phyloP scores from a whole-genome alignment of 2,329 filamentous ascomycete genomes.

The Ascochyta lentis region DNA sequence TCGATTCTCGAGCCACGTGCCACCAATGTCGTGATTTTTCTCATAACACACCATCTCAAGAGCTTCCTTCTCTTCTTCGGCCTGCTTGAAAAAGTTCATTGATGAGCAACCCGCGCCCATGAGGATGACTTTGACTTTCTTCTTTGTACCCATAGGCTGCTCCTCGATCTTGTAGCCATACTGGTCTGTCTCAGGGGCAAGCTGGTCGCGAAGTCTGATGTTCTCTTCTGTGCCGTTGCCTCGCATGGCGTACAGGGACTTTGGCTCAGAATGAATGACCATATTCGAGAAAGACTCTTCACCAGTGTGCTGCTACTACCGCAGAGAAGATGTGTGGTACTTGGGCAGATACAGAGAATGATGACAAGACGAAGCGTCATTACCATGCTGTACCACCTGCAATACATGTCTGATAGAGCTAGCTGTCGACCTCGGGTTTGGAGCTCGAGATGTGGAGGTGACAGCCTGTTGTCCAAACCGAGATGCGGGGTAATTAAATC shows the following conservation, averaged over 20 bases:
- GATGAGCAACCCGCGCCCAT: constrained; percentile 54
- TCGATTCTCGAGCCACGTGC: constrained; percentile 52
- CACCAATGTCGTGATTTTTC: constrained; percentile 49
- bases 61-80: constrained; percentile 52
- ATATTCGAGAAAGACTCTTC: constrained; percentile 5
- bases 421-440: constrained; percentile 14
- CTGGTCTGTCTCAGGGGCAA: constrained; percentile 47
- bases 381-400: too few relatives aligned
- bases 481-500: constrained; percentile 11
- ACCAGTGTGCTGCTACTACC: not conserved
- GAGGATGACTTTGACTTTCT: constrained; percentile 49
- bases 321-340: not conserved
- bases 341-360: not conserved
- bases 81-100: constrained; percentile 53
- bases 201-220: constrained; percentile 34
- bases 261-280: constrained; percentile 30
- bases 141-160: constrained; percentile 53
- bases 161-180: constrained; percentile 53
- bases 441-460: constrained; percentile 9
- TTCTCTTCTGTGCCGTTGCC: constrained; percentile 36
- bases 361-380: not conserved
- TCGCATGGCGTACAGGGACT: constrained; percentile 22
- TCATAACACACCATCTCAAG: constrained; percentile 54
- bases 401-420: constrained; percentile 3
- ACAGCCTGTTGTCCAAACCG: not conserved